Base-by-base conservation (phyloP, 768 basidiomycete species). In the Jaapia argillacea region DNA sequence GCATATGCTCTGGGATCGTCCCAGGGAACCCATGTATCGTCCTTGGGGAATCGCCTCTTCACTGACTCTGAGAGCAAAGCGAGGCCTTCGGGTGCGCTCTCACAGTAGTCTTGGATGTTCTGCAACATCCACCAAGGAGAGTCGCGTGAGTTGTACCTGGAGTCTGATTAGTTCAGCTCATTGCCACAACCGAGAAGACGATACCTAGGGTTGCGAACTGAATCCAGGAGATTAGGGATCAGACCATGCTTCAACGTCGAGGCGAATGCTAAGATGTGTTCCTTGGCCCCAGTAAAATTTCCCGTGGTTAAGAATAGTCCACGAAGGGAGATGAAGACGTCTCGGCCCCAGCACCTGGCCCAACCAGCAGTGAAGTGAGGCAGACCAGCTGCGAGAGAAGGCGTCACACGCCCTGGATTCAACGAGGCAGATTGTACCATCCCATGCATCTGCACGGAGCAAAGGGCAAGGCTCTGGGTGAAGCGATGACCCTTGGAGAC, bases 41-140 rank as follows among this genome's bases (percentile, higher is more conserved):
- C 89, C 56, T 74, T 71, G 1, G 94, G 96, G 70, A 99, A 99
- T 22, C 96, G 81, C n/a, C 96, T 80, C 59, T 81, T 86, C 45
- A 98, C 81, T 3, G 68, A 65, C 54, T 94, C 91, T 1, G 78
- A 70, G 24, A 98, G 75, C 45, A 98, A 73, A 0, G 79, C 66
- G 23, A 84, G 55, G 1, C 96, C 96, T 48, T 90, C 83, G 0
- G 96, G 93, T 1, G 85, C 89, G 59, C 72, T 81, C 37, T 64
- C 65, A 18, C 77, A 81, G 58, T 97, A 98, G 59, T 98, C 92
- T 55, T 98, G 96, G 43, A 99, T 96, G 56, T 86, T 96, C 59
- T 99, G 94, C 46, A 97, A 60, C 87, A 98, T 94, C 90, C 92
- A 98, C 94, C 93, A 98, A 3, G 96, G 94, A 5, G 90, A 91